Evolutionary conservation across 768 basidiomycete species (phyloP), one percentile per base, ranked within the genome.

Genomic region (Boletus vermiculosoides): DNA sequence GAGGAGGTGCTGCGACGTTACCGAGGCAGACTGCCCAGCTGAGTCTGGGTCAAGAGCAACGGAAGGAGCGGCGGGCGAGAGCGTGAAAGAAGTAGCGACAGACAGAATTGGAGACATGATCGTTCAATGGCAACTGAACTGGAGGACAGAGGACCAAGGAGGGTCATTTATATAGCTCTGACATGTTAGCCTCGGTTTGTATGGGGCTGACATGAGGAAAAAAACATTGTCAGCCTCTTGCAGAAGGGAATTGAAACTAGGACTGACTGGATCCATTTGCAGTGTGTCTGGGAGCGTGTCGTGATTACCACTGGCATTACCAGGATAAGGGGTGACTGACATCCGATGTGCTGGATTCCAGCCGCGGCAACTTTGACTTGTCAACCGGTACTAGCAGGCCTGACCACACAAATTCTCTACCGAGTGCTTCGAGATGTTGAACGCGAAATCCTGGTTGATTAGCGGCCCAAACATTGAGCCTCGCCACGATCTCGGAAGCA

Each of bases 101-200:
- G 58, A 46, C 0, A 58, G 56, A 4, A 66, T 51, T 2, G 65
- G 60, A 46, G 63, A 60, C 66, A 66, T 67, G 52, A 55, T 51
- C 1, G 28, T 45, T 57, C 52, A 30, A 58, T 39, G 11, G 50
- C 12, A 46, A 45, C 36, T 10, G 50, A 45, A 40, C 48, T 57
- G 37, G 18, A 16, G 34, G 1, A 28, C 30, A 34, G 52, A n/a
- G 20, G 20, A 22, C n/a, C 25, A 31, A 7, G 45, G 31, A n/a
- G 50, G 12, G 22, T 18, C 0, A 11, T 44, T 55, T 60, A 57
- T 65, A 62, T 57, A 54, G 5, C 15, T 5, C 40, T 33, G 9
- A 37, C 22, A 50, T 55, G 59, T 57, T 20, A 45, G 57, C 57
- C 60, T 20, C 41, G 12, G 36, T 46, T 55, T 20, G 12, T n/a